Conservation (phyloP, 768 basidiomycete genomes). For the Pisolithus sp. region DNA sequence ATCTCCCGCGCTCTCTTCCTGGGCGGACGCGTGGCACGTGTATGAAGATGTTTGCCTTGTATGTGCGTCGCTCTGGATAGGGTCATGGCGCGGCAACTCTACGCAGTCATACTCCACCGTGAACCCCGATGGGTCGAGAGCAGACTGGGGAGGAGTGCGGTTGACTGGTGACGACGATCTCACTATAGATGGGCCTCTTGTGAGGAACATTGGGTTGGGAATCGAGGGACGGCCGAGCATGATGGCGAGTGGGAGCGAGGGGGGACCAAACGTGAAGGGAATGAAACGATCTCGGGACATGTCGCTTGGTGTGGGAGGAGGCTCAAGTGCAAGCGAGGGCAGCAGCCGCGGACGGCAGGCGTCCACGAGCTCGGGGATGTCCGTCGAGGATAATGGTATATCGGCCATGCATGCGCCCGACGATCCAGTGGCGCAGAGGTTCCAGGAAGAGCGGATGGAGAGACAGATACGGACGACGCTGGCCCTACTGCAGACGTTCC, state of each 20-base stretch:
- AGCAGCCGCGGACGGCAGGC: slow-evolving; percentile 24
- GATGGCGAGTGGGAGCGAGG: neutral
- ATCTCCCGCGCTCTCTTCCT: slow-evolving; percentile 40
- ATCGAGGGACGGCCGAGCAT: slow-evolving; percentile 55
- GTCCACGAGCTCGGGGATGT: slow-evolving; percentile 24
- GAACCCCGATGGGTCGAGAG: slow-evolving; percentile 30
- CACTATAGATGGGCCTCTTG: slow-evolving; percentile 33
- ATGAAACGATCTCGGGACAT: slow-evolving; percentile 43
- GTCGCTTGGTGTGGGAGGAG: slow-evolving; percentile 30
- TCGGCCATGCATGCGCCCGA: slow-evolving; percentile 24
- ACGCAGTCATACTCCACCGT: slow-evolving; percentile 43
- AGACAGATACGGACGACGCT: slow-evolving; percentile 42
- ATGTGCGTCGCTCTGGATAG: slow-evolving; percentile 79
- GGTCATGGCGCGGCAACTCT: slow-evolving; percentile 51
- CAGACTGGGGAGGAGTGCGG: slow-evolving; percentile 50
- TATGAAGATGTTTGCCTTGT: slow-evolving; percentile 83
- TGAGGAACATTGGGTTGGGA: slow-evolving; percentile 60
- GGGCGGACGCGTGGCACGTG: slow-evolving; percentile 73
- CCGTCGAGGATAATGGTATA: slow-evolving; percentile 3
- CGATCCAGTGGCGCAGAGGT: slow-evolving; percentile 7
- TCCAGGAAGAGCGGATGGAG: slow-evolving; percentile 24
- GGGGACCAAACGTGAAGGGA: slow-evolving; percentile 28
- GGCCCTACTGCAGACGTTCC: slow-evolving; percentile 61
- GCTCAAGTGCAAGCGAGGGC: slow-evolving; percentile 35
- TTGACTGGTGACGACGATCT: slow-evolving; percentile 67